A percentile compares a stretch with the other conserved stretches of the same genome.
Conservation (phyloP, 805 yeast genomes). For the Saccharomycodes ludwigii region DNA sequence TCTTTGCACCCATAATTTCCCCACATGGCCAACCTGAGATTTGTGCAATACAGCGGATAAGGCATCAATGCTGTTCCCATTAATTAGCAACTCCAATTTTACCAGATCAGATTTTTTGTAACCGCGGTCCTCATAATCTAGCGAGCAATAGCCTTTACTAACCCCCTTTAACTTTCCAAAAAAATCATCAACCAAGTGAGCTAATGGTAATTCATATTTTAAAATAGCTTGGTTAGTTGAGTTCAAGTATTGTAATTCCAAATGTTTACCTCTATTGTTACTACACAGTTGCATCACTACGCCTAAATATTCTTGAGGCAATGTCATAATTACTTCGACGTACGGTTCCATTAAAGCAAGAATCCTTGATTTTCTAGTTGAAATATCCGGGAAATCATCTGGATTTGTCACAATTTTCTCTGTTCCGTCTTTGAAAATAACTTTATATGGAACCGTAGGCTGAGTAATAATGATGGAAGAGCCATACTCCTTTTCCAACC, state of each 20-base stretch:
- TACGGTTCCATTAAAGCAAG: conserved; percentile 62
- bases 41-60: conserved; percentile 81
- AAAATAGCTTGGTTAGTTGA: conserved; percentile 66
- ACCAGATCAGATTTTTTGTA: conserved; percentile 70
- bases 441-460: conserved; percentile 88
- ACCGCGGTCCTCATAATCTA: conserved; percentile 92
- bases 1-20: conserved; percentile 70
- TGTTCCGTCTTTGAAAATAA: conserved; percentile 53
- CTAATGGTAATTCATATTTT: conserved; percentile 72
- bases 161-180: conserved; percentile 86
- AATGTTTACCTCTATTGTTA: conserved; percentile 69
- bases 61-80: conserved; percentile 85
- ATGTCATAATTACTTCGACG: conserved; percentile 81
- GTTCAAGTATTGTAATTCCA: conserved; percentile 61
- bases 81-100: conserved; percentile 79
- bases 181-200: conserved; percentile 88
- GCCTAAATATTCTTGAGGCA: conserved; percentile 85
- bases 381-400: conserved; percentile 71
- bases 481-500: conserved; percentile 89
- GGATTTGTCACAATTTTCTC: conserved; percentile 74
- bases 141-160: conserved; percentile 85
- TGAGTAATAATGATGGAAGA: conserved; percentile 85
- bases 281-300: conserved; percentile 79
- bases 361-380: conserved; percentile 27
- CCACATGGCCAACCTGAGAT: conserved; percentile 59